Base-by-base conservation (phyloP, 306 rosid genomes). In the Medicago ruthenica region DNA sequence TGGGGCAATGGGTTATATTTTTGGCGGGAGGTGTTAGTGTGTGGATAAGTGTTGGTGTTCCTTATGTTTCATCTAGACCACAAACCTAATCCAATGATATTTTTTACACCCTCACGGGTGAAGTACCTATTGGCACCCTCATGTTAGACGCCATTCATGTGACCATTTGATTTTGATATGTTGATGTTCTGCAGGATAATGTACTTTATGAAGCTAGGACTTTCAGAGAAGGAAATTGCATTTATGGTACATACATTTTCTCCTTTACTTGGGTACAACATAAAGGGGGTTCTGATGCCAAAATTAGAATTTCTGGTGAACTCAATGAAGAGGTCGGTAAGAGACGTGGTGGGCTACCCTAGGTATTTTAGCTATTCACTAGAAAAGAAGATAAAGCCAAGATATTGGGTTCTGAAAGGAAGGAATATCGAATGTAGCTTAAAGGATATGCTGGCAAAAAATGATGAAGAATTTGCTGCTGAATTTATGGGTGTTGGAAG, bases 301-400 rank as follows among this genome's bases (percentile, higher is more conserved):
- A 94, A 94, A 87, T 59, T 84, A 57, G 96, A 90, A 61, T 94
- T 94, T 81, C 86, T 94, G 2, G 73, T 90, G 70, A 88, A 87
- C 67, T 82, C 87, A 57, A 94, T 92, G 97, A 91, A 87, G 83
- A 94, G 84, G 84, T 85, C 96, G 11, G 61, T 87, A n/a, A 82
- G 59, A 69, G 97, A 90, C 9, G 88, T 90, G 86, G 97, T 92
- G 54, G 87, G 72, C 4, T 94, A 90, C 87, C 97, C 98, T 11
- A 86, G 97, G 83, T 90, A 86, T 79, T 92, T 94, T 74, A 94
- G 98, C 88, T 88, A 92, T 86, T 94, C 97, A n/a, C 80, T 90
- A 79, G 95, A 90, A 81, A 89, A 88, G 86, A 92, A 80, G 92
- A 94, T 94, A 81, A 89, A 89, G 71, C 96, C 98, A 50, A 92